phyloP scores from a whole-genome alignment of 305 asterid species.

The Nicotiana rustica region DNA sequence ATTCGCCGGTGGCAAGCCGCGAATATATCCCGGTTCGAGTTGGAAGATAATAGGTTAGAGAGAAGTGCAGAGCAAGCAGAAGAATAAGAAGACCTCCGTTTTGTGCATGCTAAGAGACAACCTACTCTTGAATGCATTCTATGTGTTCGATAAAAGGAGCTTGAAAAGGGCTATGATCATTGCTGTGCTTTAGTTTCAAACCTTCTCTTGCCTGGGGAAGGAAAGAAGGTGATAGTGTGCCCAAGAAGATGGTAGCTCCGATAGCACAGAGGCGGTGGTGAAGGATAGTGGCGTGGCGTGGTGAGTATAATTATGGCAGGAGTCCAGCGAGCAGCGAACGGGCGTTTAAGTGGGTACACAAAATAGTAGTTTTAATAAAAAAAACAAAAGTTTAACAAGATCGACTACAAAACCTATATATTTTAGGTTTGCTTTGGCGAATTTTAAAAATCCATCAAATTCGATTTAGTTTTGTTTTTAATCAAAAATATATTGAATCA shows the following conservation, averaged over 20 bases:
- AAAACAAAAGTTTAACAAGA: no score
- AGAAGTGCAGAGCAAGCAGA: neutral
- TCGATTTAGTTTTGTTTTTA: no score
- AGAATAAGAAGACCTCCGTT: neutral
- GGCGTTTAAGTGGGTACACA: no score
- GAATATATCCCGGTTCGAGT: neutral
- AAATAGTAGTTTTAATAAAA: no score
- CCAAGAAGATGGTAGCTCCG: slow-evolving; percentile 2
- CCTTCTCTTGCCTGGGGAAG: neutral
- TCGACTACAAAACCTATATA: no score
- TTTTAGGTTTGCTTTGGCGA: no score
- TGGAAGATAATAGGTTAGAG: neutral
- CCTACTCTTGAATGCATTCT: slow-evolving; percentile 31
- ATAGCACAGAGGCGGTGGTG: neutral
- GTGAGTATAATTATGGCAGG: neutral
- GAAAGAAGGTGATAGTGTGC: neutral
- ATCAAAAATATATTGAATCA: no score
- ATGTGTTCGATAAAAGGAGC: neutral
- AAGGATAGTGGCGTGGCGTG: neutral
- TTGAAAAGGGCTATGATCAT: neutral
- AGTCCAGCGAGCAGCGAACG: no score
- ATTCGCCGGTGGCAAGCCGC: neutral
- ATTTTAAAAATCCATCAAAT: no score
- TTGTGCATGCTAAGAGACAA: slow-evolving; percentile 14
- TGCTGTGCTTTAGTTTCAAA: neutral